Conservation (phyloP, 2,329 filamentous ascomycete genomes). For the Lachnellula willkommii region DNA sequence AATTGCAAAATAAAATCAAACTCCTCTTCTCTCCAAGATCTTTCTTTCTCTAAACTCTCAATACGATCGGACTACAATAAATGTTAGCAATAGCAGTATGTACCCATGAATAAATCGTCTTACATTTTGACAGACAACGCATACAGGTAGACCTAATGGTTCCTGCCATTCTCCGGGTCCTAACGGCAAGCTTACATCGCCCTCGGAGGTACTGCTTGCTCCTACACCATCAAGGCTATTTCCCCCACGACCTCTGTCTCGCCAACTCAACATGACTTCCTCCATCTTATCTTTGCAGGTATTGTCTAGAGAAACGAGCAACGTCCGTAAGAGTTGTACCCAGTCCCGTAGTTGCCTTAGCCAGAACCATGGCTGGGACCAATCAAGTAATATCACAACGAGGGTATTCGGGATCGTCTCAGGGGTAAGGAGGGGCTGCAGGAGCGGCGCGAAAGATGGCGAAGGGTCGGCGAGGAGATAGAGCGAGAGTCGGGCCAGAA, state of each 20-base stretch:
- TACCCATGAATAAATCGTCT: conserved; percentile 26
- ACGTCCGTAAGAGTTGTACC: conserved; percentile 75
- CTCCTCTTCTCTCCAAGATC: conserved; percentile 91
- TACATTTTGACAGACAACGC: conserved; percentile 94
- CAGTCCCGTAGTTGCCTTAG: conserved; percentile 82
- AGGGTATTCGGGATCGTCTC: conserved; percentile 80
- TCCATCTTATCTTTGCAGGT: conserved; percentile 81
- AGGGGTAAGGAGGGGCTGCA: conserved; percentile 78
- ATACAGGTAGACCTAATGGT: conserved; percentile 77
- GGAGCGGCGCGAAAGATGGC: conserved; percentile 72
- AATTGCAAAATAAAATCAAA: conserved; percentile 96
- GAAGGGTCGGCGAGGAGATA: conserved; percentile 86
- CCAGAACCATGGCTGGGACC: conserved; percentile 92
- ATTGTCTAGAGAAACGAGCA: conserved; percentile 66
- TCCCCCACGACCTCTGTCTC: conserved; percentile 65
- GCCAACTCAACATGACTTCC: conserved; percentile 75
- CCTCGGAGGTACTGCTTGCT: conserved; percentile 51
- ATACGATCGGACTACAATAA: conserved; percentile 36
- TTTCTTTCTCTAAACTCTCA: conserved; percentile 80
- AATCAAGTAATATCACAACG: conserved; percentile 88
- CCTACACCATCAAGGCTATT: conserved; percentile 60
- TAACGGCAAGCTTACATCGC: conserved; percentile 66
- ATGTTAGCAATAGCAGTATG: conserved; percentile 20
- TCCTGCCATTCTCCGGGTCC: conserved; percentile 94
- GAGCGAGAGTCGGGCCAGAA: conserved; percentile 79